phyloP scores from a whole-genome alignment of 1,284 basidiomycete species.

The Sanghuangporus weigelae region DNA sequence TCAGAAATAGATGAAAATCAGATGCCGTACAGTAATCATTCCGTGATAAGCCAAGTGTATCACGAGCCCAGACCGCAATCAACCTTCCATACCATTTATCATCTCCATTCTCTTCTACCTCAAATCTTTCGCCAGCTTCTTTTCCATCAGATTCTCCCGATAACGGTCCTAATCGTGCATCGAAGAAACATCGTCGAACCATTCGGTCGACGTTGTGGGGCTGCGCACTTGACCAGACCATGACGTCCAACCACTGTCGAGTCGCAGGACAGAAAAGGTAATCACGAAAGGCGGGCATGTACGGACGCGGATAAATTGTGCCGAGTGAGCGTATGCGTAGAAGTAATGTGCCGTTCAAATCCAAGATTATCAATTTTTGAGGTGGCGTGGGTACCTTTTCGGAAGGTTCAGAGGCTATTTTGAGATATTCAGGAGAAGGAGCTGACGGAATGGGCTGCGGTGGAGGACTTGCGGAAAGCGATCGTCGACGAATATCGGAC shows the following conservation, averaged over 20 bases:
- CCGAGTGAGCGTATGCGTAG: slow-evolving; percentile 44
- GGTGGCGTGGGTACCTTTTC: slow-evolving; percentile 27
- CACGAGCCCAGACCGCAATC: slow-evolving; percentile 72
- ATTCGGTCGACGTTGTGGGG: slow-evolving; percentile 73
- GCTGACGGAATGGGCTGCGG: slow-evolving; percentile 15
- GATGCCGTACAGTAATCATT: slow-evolving; percentile 55
- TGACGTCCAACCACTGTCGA: slow-evolving; percentile 63
- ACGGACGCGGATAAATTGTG: slow-evolving; percentile 53
- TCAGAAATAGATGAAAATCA: slow-evolving; percentile 6
- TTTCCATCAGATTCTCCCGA: slow-evolving; percentile 13
- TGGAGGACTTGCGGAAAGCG: not conserved
- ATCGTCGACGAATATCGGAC: not conserved
- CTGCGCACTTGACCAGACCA: slow-evolving; percentile 87
- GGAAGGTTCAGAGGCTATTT: slow-evolving; percentile 32
- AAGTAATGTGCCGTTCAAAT: slow-evolving; percentile 82
- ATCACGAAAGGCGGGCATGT: slow-evolving; percentile 55
- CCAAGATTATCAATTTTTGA: slow-evolving; percentile 73
- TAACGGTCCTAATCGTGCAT: not conserved
- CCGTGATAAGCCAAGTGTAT: slow-evolving; percentile 59
- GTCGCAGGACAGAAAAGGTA: slow-evolving; percentile 60
- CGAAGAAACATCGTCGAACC: slow-evolving; percentile 50
- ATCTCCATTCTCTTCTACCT: slow-evolving; percentile 9
- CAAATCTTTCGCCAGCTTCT: slow-evolving; percentile 25
- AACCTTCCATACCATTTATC: slow-evolving; percentile 28
- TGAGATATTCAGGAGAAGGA: slow-evolving; percentile 37